Evolutionary conservation across 768 basidiomycete genomes (phyloP).

Genomic region (Dacryopinax spathularia): DNA sequence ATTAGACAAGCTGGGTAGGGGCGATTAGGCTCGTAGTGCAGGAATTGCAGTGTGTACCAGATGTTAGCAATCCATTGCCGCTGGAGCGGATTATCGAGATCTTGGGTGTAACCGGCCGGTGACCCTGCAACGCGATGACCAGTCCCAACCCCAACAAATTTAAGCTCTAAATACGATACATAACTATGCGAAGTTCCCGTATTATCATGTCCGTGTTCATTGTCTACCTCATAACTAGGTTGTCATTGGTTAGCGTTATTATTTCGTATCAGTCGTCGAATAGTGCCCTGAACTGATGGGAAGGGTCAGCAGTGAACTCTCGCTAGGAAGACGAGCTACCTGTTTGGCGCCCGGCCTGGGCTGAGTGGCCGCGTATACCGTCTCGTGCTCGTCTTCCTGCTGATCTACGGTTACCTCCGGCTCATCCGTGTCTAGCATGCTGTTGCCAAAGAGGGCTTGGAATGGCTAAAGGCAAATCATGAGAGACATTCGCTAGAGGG

Average conservation of each 20-base stretch:
- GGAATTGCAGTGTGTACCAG: neutral
- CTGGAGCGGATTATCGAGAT: too few relatives aligned
- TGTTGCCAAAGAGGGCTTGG: neutral
- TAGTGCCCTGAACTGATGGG: neutral
- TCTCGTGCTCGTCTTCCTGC: too few relatives aligned
- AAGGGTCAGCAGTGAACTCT: neutral
- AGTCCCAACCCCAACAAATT: too few relatives aligned
- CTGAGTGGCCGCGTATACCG: neutral
- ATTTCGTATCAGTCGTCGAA: neutral
- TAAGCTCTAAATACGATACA: too few relatives aligned
- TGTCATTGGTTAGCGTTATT: too few relatives aligned
- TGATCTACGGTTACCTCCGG: neutral
- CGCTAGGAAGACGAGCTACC: neutral
- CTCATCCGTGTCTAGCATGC: neutral
- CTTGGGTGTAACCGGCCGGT: too few relatives aligned
- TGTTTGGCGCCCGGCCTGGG: neutral
- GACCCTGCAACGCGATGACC: too few relatives aligned
- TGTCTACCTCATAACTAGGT: too few relatives aligned
- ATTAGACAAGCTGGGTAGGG: conserved; percentile 74
- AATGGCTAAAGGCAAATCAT: neutral
- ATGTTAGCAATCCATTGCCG: neutral
- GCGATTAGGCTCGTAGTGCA: conserved; percentile 13
- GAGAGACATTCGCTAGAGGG: neutral
- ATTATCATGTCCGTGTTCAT: too few relatives aligned
- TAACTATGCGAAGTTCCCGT: too few relatives aligned